A percentile compares a stretch with the other conserved stretches of the same genome.
Conservation (phyloP, 73 alveolate species). For the Symbiodinium natans region DNA sequence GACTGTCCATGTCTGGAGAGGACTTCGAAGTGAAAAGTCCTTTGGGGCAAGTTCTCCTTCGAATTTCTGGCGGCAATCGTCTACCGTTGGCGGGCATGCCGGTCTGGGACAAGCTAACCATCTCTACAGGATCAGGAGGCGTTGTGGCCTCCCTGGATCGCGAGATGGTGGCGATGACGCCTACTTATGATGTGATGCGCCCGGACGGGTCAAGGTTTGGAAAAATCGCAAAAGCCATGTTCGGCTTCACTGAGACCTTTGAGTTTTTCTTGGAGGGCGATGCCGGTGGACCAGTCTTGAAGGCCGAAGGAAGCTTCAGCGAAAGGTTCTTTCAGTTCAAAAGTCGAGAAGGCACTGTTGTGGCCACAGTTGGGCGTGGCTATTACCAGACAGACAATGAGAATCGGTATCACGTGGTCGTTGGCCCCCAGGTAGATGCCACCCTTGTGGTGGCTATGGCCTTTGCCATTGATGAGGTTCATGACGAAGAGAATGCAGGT, state of each 20-base stretch:
- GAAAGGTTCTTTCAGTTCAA: conserved; percentile 55
- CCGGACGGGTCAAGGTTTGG: conserved; percentile 44
- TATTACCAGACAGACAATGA: conserved; percentile 78
- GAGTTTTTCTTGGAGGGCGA: conserved; percentile 86
- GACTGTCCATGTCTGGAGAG: conserved; percentile 35
- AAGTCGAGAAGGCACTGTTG: conserved; percentile 81
- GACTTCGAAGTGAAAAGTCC: conserved; percentile 80
- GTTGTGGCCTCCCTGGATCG: conserved; percentile 65
- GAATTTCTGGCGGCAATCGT: conserved; percentile 79
- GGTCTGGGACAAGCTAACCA: conserved; percentile 79
- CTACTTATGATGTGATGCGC: conserved; percentile 81
- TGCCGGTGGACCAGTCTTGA: conserved; percentile 38
- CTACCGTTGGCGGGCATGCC: conserved; percentile 64
- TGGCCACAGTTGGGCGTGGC: conserved; percentile 89
- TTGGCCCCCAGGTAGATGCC: conserved; percentile 83
- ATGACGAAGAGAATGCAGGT: conserved; percentile 53
- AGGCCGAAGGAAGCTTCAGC: conserved; percentile 87
- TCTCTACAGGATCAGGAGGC: conserved; percentile 15
- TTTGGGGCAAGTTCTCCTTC: conserved; percentile 60
- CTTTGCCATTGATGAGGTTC: conserved; percentile 79
- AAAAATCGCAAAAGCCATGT: neutral
- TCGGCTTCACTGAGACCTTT: conserved; percentile 75
- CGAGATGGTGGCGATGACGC: conserved; percentile 93
- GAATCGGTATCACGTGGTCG: conserved; percentile 87
- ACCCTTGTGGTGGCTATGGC: conserved; percentile 92